phyloP scores from a whole-genome alignment of 2,329 filamentous ascomycete species.

The Trichophyton mentagrophytes region DNA sequence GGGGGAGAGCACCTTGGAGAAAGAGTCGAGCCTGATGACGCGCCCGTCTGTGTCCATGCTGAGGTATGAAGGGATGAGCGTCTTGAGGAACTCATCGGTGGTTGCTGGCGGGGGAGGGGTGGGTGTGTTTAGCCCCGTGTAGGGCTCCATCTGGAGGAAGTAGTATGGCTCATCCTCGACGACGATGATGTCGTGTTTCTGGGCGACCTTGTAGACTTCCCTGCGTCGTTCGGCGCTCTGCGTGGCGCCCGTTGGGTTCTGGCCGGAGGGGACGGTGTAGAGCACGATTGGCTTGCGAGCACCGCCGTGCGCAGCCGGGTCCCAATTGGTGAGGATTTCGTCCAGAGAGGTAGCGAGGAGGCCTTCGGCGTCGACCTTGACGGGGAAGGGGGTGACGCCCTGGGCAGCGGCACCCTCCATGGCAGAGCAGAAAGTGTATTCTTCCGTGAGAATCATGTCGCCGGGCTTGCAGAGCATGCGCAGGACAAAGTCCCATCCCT shows the following conservation, averaged over 20 bases:
- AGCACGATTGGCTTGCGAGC: constrained; percentile 54
- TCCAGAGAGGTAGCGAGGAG: constrained; percentile 51
- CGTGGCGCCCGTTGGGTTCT: constrained; percentile 84
- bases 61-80: constrained; percentile 61
- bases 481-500: constrained; percentile 67
- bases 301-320: constrained; percentile 38
- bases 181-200: constrained; percentile 75
- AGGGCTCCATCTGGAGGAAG: constrained; percentile 73
- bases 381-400: constrained; percentile 47
- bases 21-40: constrained; percentile 81
- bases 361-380: constrained; percentile 55
- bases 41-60: constrained; percentile 76
- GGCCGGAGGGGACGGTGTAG: constrained; percentile 66
- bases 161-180: constrained; percentile 93
- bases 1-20: constrained; percentile 81
- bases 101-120: constrained; percentile 45
- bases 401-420: constrained; percentile 53
- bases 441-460: constrained; percentile 73
- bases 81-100: constrained; percentile 60
- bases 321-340: constrained; percentile 52
- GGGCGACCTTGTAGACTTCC: constrained; percentile 63
- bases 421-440: constrained; percentile 77
- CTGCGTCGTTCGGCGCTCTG: constrained; percentile 54
- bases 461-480: constrained; percentile 67
- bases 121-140: constrained; percentile 43